phyloP scores from a whole-genome alignment of 73 alveolate genomes.

The Stentor coeruleus region DNA sequence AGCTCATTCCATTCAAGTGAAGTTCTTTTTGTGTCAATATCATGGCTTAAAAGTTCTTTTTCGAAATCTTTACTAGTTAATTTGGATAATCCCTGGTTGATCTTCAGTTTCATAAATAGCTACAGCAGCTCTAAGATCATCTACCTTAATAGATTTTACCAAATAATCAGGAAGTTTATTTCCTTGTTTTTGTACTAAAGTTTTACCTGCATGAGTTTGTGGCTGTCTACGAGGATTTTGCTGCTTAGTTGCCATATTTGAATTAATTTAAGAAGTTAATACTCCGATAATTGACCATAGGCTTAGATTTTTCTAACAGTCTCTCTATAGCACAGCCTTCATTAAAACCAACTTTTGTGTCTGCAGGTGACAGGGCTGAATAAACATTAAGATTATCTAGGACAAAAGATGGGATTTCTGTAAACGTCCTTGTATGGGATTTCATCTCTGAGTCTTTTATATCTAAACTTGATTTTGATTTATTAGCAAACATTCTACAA shows the following conservation, averaged over 20 bases:
- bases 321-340: background rate
- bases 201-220: background rate
- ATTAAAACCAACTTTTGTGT: background rate
- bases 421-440: background rate
- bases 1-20: too few species aligned
- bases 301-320: background rate
- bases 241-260: background rate
- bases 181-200: background rate
- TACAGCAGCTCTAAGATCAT: too few species aligned
- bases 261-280: background rate
- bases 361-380: background rate
- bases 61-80: too few species aligned
- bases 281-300: constrained; percentile 4
- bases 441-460: background rate
- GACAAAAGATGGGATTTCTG: too few species aligned
- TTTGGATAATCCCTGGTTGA: too few species aligned
- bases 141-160: too few species aligned
- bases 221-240: background rate
- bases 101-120: too few species aligned
- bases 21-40: too few species aligned
- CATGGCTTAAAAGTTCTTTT: too few species aligned
- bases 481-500: background rate
- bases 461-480: background rate
- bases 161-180: background rate
- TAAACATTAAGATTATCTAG: background rate